Evolutionary conservation across 768 basidiomycete species (phyloP).

Genomic region (Trametes maxima): DNA sequence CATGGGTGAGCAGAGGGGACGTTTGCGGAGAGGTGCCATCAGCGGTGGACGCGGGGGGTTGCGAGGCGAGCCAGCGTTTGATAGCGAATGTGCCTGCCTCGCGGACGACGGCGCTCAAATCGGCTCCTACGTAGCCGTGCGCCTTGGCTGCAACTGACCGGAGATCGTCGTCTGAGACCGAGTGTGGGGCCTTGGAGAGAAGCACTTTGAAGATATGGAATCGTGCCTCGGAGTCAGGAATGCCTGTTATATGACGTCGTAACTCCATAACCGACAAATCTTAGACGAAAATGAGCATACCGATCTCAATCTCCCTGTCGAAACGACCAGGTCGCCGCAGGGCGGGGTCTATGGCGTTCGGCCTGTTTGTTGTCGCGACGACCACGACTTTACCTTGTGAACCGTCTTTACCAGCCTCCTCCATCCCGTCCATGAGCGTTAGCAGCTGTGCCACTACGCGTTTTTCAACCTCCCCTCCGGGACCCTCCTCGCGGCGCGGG

Average conservation of each 20-base stretch:
- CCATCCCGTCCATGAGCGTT: constrained; percentile 93
- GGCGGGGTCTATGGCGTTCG: constrained; percentile 94
- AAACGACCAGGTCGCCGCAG: constrained; percentile 88
- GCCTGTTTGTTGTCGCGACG: constrained; percentile 94
- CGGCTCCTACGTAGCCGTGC: constrained; percentile 97
- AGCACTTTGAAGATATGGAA: constrained; percentile 86
- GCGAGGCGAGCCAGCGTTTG: constrained; percentile 67
- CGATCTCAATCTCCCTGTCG: constrained; percentile 95
- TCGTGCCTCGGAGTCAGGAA: constrained; percentile 87
- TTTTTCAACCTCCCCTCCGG: constrained; percentile 94
- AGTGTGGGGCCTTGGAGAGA: constrained; percentile 78
- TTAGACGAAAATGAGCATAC: constrained; percentile 40
- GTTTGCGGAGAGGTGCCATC: constrained; percentile 14
- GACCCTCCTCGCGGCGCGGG: constrained; percentile 85
- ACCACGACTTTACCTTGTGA: constrained; percentile 76
- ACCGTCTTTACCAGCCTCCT: constrained; percentile 44
- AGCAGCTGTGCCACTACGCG: constrained; percentile 93
- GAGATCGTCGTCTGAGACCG: constrained; percentile 62
- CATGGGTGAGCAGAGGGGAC: constrained; percentile 45
- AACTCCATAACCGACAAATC: neutral
- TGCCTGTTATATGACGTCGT: constrained; percentile 49
- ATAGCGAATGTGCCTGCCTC: constrained; percentile 93
- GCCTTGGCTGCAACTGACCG: constrained; percentile 70
- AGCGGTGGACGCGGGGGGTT: constrained; percentile 18
- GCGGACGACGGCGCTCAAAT: constrained; percentile 88